A percentile compares a stretch with the other conserved stretches of the same genome.
Conservation (phyloP, 495 filamentous ascomycete genomes). For the Neurospora sp. region DNA sequence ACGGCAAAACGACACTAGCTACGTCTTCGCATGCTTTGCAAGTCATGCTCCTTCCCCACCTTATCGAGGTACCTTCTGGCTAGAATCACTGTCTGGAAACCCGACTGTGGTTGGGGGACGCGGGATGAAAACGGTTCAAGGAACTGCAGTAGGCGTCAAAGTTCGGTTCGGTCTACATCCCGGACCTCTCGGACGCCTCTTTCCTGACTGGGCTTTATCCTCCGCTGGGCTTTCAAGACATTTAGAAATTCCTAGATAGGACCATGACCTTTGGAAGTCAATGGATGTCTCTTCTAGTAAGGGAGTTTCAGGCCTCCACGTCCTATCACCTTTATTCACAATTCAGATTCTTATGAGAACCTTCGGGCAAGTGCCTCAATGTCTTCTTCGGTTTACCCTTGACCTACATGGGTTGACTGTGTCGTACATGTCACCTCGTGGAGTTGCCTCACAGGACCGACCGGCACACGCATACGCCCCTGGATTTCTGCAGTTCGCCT, state of each 20-base stretch:
- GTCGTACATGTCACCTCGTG: constrained; percentile 9
- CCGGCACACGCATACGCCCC: constrained; percentile 8
- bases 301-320: not conserved
- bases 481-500: not conserved
- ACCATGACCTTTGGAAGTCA: not conserved
- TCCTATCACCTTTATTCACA: not conserved
- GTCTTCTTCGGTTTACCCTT: constrained; percentile 1
- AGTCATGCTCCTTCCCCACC: constrained; percentile 23
- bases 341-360: not conserved
- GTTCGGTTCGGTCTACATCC: not conserved
- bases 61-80: not conserved
- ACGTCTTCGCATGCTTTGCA: constrained; percentile 19
- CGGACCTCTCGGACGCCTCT: not conserved
- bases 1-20: constrained; percentile 7
- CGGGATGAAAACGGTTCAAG: not conserved
- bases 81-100: not conserved
- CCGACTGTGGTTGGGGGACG: not conserved
- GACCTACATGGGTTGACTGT: constrained; percentile 17
- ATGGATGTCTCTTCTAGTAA: not conserved
- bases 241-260: not conserved
- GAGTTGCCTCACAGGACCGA: constrained; percentile 3
- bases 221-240: not conserved
- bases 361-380: not conserved
- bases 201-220: not conserved
- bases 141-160: not conserved